Percentiles rank a stretch among this genome's conserved stretches.
Conservation (phyloP, 345 rosid genomes). For the Citrus australasica region DNA sequence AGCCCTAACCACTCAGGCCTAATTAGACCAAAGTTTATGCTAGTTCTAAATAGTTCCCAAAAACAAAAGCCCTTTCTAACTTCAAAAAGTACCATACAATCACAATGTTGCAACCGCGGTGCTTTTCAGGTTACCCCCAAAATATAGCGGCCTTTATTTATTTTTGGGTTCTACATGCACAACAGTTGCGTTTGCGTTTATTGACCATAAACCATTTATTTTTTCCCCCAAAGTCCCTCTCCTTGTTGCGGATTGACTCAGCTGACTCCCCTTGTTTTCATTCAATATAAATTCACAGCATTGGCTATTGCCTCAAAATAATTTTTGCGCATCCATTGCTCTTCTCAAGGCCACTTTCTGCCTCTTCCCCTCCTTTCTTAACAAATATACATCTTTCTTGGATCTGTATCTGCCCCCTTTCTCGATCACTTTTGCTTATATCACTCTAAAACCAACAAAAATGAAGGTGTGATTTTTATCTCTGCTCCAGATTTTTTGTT, state of each 20-base stretch:
- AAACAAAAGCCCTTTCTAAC: too few species aligned
- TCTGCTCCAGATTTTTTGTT: background rate
- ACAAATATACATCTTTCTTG: too few species aligned
- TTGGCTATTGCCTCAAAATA: background rate
- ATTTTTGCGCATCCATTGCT: background rate
- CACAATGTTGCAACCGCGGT: too few species aligned
- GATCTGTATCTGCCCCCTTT: too few species aligned
- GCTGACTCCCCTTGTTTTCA: background rate
- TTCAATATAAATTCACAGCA: background rate
- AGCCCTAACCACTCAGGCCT: too few species aligned
- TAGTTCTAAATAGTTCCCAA: too few species aligned
- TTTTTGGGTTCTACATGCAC: too few species aligned
- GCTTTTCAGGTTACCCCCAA: too few species aligned
- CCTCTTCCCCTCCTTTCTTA: background rate
- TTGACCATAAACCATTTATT: background rate
- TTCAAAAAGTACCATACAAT: too few species aligned
- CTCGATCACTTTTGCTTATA: background rate
- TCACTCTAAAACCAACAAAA: background rate
- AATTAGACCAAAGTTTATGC: too few species aligned
- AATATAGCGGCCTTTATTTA: too few species aligned
- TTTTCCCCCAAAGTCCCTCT: background rate
- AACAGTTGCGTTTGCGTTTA: background rate
- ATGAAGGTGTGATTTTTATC: conserved; percentile 6
- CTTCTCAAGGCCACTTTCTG: background rate
- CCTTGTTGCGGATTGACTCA: background rate